Percentiles rank a stretch among this genome's conserved stretches.
phyloP scores from a whole-genome alignment of 139 green algal genomes.

The Asterochloris sp. region DNA sequence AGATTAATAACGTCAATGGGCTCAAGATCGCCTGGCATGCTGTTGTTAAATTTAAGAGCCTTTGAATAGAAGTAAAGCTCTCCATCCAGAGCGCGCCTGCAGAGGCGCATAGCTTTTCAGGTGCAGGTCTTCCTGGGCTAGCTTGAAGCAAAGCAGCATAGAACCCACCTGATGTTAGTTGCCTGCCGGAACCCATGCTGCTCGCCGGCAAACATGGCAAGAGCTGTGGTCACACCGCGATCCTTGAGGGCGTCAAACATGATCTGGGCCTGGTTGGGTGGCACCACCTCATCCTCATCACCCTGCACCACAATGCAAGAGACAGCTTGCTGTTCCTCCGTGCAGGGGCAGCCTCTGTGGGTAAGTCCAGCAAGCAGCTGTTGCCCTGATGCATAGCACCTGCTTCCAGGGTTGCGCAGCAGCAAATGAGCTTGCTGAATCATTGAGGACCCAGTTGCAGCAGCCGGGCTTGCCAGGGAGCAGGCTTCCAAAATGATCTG shows the following conservation, averaged over 20 bases:
- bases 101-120: neutral
- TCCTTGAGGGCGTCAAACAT: conserved; percentile 63
- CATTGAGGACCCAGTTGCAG: too few species aligned
- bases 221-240: conserved; percentile 60
- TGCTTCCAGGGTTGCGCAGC: neutral
- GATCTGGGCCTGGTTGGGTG: conserved; percentile 63
- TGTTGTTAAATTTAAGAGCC: conserved; percentile 55
- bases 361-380: neutral
- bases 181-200: conserved; percentile 76
- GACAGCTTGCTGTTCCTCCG: neutral
- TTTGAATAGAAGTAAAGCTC: conserved; percentile 76
- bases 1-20: conserved; percentile 62
- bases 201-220: conserved; percentile 79
- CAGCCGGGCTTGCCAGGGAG: too few species aligned
- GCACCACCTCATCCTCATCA: conserved; percentile 79
- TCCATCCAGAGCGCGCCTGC: conserved; percentile 52
- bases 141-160: neutral
- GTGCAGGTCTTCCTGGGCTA: neutral
- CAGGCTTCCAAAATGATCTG: too few species aligned
- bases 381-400: neutral
- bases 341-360: neutral
- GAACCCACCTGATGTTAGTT: conserved; percentile 21
- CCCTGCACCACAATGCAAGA: conserved; percentile 45
- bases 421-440: neutral
- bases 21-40: conserved; percentile 45